These are phyloP conservation scores for Exidia glandulosa DNA, from an alignment of 768 basidiomycete genomes.

Conservation along the genomic window DNA sequence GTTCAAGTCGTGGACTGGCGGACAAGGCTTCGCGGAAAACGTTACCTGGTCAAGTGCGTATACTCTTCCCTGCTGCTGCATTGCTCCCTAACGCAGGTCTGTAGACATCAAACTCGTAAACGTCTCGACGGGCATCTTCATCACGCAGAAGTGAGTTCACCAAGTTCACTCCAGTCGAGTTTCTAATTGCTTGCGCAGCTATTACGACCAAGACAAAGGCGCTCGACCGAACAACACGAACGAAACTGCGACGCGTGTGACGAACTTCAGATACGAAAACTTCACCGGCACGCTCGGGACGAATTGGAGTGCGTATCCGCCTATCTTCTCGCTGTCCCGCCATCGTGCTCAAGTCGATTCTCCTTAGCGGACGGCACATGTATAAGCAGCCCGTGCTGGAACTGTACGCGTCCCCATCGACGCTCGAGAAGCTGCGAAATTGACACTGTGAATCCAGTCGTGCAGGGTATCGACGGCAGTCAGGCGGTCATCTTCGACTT, in stretches of 20 bases:
- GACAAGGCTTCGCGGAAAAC: conserved; percentile 35
- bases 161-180: background rate
- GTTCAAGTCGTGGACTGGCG: conserved; percentile 42
- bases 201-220: conserved; percentile 10
- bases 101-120: conserved; percentile 30
- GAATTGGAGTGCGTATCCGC: conserved; percentile 7
- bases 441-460: background rate
- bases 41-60: conserved; percentile 27
- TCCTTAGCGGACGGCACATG: conserved; percentile 8
- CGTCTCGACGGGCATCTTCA: conserved; percentile 35
- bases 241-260: conserved; percentile 4
- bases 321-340: background rate
- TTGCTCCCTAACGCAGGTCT: background rate
- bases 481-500: conserved; percentile 8
- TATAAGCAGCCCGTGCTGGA: conserved; percentile 9
- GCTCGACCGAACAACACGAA: conserved; percentile 5
- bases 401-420: background rate
- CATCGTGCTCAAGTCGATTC: background rate
- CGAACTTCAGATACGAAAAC: conserved; percentile 7
- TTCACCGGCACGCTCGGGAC: conserved; percentile 6
- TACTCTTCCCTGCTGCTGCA: background rate
- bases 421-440: background rate
- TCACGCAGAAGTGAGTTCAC: conserved; percentile 31
- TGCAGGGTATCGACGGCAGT: conserved; percentile 3
- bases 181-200: background rate